Base-by-base conservation (phyloP, 345 rosid species). In the Toxicodendron radicans region DNA sequence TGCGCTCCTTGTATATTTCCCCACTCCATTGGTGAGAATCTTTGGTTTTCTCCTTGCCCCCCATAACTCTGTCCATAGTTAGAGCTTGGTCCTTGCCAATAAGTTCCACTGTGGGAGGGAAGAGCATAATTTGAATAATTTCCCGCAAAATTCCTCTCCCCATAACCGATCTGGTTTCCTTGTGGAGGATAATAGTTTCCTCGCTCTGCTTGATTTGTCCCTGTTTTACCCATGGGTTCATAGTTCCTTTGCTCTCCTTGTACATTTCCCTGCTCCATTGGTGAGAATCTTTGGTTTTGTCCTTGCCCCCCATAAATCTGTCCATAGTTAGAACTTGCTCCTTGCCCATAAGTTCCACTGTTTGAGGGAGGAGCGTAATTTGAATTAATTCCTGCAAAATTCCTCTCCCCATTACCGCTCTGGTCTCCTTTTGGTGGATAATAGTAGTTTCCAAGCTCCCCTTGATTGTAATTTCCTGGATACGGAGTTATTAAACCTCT, bases 231-330 rank as follows among this genome's bases (percentile, higher is more conserved):
- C 64, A 52, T 66, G 35, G 90, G 79, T 58, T 58, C 68, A 66
- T 75, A 66, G 80, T 69, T 75, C 83, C 79, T 70, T 60, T 85
- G 80, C 48, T 78, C 90, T 78, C 81, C 87, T 51, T 79, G 85
- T 51, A 17, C 43, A 45, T 72, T 84, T 76, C 84, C 81, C 82
- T 82, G 85, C 54, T 76, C 86, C 65, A 65, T 71, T 73, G 72
- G 90, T 10, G 91, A 67, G 64, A 75, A 75, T 46, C 81, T 66
- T 75, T 79, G 84, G 30, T 54, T 58, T 56, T 41, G 79, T 24
- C 66, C 82, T 27, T 75, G 72, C 13, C 76, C 73, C 4, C 57
- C 69, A 9, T 78, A 58, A 64, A 18, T 72, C 60, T 84, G 85
- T 33, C 82, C 82, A 66, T 67, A 52, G 20, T 66, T 66, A 63